phyloP scores from a whole-genome alignment of 768 basidiomycete species.

The Naganishia kalamii region DNA sequence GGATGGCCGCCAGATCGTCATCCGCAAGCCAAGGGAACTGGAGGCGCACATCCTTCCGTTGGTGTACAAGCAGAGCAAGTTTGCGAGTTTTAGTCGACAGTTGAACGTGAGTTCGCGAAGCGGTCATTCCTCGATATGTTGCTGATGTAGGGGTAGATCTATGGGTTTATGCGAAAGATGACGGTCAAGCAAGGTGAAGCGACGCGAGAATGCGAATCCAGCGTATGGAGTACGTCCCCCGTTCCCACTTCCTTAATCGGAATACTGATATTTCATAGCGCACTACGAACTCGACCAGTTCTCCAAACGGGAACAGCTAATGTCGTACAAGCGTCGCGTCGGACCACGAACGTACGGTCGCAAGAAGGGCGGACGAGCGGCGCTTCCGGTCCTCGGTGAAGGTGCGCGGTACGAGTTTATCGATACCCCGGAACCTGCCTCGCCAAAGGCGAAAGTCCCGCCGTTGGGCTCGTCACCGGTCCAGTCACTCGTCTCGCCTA shows the following conservation, averaged over 20 bases:
- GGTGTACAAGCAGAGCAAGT: constrained; percentile 92
- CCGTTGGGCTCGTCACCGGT: background rate
- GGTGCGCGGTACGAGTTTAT: background rate
- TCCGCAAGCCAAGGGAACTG: constrained; percentile 86
- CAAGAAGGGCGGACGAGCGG: constrained; percentile 47
- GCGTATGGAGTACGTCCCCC: constrained; percentile 80
- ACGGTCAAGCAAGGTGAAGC: constrained; percentile 65
- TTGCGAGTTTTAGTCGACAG: constrained; percentile 95
- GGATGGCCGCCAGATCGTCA: constrained; percentile 88
- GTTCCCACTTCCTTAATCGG: background rate
- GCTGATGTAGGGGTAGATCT: constrained; percentile 59
- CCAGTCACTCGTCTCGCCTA: background rate
- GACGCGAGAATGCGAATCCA: constrained; percentile 81
- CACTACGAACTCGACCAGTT: constrained; percentile 86
- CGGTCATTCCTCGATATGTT: constrained; percentile 24
- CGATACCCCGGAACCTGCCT: too few species aligned
- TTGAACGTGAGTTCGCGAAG: constrained; percentile 64
- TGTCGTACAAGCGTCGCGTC: constrained; percentile 91
- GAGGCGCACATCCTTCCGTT: constrained; percentile 88
- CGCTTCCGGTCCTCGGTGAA: background rate
- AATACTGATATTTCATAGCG: constrained; percentile 51
- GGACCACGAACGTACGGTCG: constrained; percentile 83
- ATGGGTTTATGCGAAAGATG: constrained; percentile 97
- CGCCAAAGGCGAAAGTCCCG: background rate
- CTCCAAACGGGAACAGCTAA: constrained; percentile 80